Evolutionary conservation across 306 rosid genomes (phyloP), one percentile per base, ranked within the genome.

Genomic region (Prunus dulcis): DNA sequence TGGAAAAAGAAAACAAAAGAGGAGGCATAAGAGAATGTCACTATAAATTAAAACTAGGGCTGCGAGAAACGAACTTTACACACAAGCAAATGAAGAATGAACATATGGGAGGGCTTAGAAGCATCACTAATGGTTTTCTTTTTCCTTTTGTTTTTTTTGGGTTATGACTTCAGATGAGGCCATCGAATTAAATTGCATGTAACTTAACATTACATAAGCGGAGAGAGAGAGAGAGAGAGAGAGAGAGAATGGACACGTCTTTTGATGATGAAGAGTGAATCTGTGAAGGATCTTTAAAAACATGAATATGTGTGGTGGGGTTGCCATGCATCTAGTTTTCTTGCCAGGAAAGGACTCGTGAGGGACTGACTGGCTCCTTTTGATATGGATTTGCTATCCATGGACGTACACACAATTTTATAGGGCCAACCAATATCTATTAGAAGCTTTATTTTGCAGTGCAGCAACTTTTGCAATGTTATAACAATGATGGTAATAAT

Each of bases 311-410:
- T 71, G 55, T 56, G 82, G 78, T 72, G 74, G 77, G 78, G 78
- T 73, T 66, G 52, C 64, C 55, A 72, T 64, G 62, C 62, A 27
- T 52, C 74, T 74, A 28, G 49, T 67, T 66, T 66, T 79, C 75
- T 73, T 71, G 77, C 62, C 60, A 15, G 72, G 51, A 79, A 73
- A 79, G 47, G 76, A 74, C 79, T 80, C 79, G 79, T 67, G 83
- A 77, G 28, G 5, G 30, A 20, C 14, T 38, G 9, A 38, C 43
- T 38, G 63, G 23, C 63, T 57, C 63, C 43, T 38, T 38, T 38
- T 38, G 9, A 4, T 38, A 57, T 9, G 17, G 30, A 57, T 57
- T 57, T 57, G 15, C 63, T 4, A 57, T 11, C 30, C 63, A 57
- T 20, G 28, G 63, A 25, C 65, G 34, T 60, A 60, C 38, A 25